Evolutionary conservation across 1,284 basidiomycete genomes (phyloP), one percentile per base, ranked within the genome.

Genomic region (Tilletia horrida): DNA sequence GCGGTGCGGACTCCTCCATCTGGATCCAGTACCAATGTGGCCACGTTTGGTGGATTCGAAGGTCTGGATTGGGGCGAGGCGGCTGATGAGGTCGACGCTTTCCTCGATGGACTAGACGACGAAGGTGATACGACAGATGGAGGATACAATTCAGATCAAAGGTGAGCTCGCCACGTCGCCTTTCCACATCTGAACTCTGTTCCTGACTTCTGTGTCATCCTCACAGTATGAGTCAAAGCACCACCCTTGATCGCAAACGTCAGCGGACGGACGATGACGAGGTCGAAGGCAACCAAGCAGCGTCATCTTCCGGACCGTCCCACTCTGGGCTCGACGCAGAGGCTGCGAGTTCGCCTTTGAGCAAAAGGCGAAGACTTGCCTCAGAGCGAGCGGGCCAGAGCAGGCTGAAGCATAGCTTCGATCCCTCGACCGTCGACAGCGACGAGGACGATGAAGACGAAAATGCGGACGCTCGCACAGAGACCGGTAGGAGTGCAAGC

Each of bases 71-170:
- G 91, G 91, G 86, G 87, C 67, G 88, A 88, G 72, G 88, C 91
- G 68, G 90, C 91, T 72, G 87, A 90, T 71, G 92, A 93, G 81
- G 89, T 93, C n/a, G 90, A 93, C 67, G 91, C 88, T 47, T 89
- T 90, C 44, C 69, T 81, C 14, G 57, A 66, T 42, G 69, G 65
- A 2, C 89, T 87, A 71, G 89, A 90, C 62, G 80, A 82, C 70
- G 89, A 89, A 55, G 77, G 73, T 2, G 79, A 79, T 21, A 63
- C 72, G n/a, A 63, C 25, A 1, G 71, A 73, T 1, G 64, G 48
- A 9, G 67, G 43, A n/a, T 43, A 45, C 25, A 55, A 43, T 3
- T 35, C 61, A 2, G 62, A 66, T 63, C 45, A 50, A 25, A 48
- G 52, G 57, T 66, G 40, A 62, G 65, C 67, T 63, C 45, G 66